Conservation (phyloP, 2,329 filamentous ascomycete genomes). For the Pochonia chlamydosporia region DNA sequence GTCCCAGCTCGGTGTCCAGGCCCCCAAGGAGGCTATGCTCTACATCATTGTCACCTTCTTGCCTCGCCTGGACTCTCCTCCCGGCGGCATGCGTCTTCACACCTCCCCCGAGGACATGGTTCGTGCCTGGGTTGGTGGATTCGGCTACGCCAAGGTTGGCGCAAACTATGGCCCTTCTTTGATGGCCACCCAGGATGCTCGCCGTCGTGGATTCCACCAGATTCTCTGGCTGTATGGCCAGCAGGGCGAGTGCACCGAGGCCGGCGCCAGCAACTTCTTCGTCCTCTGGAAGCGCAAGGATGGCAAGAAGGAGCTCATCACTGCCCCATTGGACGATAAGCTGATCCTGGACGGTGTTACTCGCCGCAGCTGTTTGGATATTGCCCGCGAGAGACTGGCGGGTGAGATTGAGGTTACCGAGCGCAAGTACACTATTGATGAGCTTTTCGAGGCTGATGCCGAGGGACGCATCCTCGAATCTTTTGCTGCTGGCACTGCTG, state of each 20-base stretch:
- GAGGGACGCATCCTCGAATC: slow-evolving; percentile 78
- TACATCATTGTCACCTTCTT: slow-evolving; percentile 70
- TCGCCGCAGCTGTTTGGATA: slow-evolving; percentile 70
- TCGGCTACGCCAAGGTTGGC: slow-evolving; percentile 86
- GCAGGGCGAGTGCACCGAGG: slow-evolving; percentile 77
- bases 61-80: slow-evolving; percentile 46
- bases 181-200: slow-evolving; percentile 70
- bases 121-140: slow-evolving; percentile 88
- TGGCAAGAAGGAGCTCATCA: slow-evolving; percentile 62
- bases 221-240: slow-evolving; percentile 89
- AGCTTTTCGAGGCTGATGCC: slow-evolving; percentile 63
- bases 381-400: slow-evolving; percentile 58
- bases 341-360: slow-evolving; percentile 87
- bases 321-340: slow-evolving; percentile 74
- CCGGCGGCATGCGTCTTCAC: slow-evolving; percentile 64
- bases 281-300: slow-evolving; percentile 61
- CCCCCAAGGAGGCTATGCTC: slow-evolving; percentile 78
- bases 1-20: slow-evolving; percentile 71
- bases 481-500: slow-evolving; percentile 82
- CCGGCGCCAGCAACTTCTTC: slow-evolving; percentile 90
- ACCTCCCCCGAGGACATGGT: slow-evolving; percentile 78
- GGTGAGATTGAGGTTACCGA: slow-evolving; percentile 67
- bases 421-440: slow-evolving; percentile 74
- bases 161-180: slow-evolving; percentile 89
- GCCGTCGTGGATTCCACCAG: slow-evolving; percentile 71